phyloP scores from a whole-genome alignment of 2,329 filamentous ascomycete species.

The Falciphora oryzae region DNA sequence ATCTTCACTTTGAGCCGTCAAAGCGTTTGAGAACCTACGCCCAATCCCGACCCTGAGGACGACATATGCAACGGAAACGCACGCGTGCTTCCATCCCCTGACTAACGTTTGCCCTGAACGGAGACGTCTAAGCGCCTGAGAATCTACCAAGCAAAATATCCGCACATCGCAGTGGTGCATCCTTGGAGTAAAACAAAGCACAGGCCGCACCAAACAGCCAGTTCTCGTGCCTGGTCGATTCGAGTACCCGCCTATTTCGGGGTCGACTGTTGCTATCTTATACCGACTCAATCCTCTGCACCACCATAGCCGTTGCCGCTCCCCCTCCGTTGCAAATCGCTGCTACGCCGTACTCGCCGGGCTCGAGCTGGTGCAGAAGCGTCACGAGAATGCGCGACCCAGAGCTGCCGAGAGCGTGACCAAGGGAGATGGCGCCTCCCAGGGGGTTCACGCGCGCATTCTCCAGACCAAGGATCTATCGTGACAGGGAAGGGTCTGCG shows the following conservation, averaged over 20 bases:
- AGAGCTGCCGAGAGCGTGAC: slow-evolving; percentile 89
- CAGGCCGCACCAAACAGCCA: no score
- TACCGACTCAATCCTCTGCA: slow-evolving; percentile 68
- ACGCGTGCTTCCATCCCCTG: no score
- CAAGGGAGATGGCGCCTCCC: slow-evolving; percentile 86
- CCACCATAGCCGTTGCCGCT: slow-evolving; percentile 83
- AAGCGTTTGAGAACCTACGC: no score
- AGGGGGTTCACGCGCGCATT: slow-evolving; percentile 78
- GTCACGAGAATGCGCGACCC: slow-evolving; percentile 88
- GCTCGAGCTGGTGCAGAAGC: slow-evolving; percentile 82
- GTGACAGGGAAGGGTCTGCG: neutral
- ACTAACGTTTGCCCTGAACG: no score
- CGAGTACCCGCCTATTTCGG: neutral
- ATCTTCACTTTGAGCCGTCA: neutral
- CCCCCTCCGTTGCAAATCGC: slow-evolving; percentile 97
- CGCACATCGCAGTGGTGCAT: neutral
- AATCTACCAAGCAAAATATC: no score
- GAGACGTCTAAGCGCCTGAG: no score
- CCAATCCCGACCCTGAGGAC: no score
- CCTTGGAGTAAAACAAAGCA: neutral
- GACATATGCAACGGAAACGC: no score
- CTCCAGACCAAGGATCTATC: slow-evolving; percentile 71
- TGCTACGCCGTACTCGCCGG: slow-evolving; percentile 89
- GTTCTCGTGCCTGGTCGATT: neutral
- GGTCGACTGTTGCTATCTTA: slow-evolving; percentile 20